Evolutionary conservation across 2,329 filamentous ascomycete genomes (phyloP), one percentile per base, ranked within the genome.

Genomic region (Aspergillus persii): DNA sequence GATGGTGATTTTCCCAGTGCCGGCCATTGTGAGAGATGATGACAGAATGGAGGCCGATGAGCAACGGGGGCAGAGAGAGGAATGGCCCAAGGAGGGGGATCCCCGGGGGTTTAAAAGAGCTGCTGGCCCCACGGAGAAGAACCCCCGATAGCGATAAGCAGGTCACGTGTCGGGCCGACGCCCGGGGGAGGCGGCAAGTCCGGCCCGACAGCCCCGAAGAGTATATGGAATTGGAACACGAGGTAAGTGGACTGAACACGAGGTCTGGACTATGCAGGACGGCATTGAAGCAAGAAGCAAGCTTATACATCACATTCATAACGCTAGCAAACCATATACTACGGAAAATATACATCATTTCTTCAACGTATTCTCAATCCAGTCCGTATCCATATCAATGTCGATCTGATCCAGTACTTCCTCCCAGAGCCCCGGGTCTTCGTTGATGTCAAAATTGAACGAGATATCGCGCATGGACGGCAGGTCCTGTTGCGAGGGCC

Each of bases 371-470:
- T 64, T 72, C 54, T 72, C 70, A 61, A 73, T 73, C 75, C 74
- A 77, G 58, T 77, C 77, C 6, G 72, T 75, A 60, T 77, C 74
- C 71, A 78, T 77, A 30, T 74, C 73, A 51, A 77, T 74, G 49
- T 78, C 74, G 41, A 76, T 73, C 57, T 76, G 72, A 47, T 71
- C 67, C 50, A 76, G 70, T 4, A 75, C 73, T 52, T 76, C 76
- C 56, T 79, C 77, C 77, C 77, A 79, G 18, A 78, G 64, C 23
- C 69, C 71, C 4, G 74, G 68, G 57, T 78, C 76, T 27, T 76
- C 76, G 31, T 74, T 73, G 39, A 70, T 69, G 51, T 74, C 69
- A 50, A 72, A 72, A 48, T 75, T 69, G 33, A 76, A 73, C 0
- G 71, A 71, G 15, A 76, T 68, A 44, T 75, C 69, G 51, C 69